Evolutionary conservation across 139 green algal species (phyloP), one percentile per base, ranked within the genome.

Genomic region (Auxenochlorella pyrenoidosa): DNA sequence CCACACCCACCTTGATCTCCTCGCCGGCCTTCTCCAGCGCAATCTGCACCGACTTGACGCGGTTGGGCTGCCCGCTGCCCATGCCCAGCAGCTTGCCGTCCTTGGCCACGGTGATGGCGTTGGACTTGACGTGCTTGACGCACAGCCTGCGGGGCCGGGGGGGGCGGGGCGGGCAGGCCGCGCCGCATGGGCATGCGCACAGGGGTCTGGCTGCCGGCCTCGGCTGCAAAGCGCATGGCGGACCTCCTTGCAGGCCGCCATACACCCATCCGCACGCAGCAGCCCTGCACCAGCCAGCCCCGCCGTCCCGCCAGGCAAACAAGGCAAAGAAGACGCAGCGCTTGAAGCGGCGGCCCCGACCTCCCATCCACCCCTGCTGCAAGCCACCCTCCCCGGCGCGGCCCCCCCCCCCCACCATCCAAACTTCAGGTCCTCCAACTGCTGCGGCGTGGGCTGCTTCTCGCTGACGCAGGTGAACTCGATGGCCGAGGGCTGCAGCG

Each of bases 71-170:
- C n/a, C 98, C 98, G 66, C 89, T 96, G 86, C 98, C 98, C 98
- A 99, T 99, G 77, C 98, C 98, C 89, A 99, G 93, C 87, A 99
- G 92, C 82, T 93, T 89, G 30, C 89, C 87, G 54, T 94, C 95
- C 94, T 99, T 99, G 75, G 96, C 98, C 34, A 99, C 93, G 0
- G 97, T 98, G 90, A 99, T 99, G 86, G 98, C 98, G 88, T 99
- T 99, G 90, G 89, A 96, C 95, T 99, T 99, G 66, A 99, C 98
- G 86, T 99, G 98, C 96, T 99, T 99, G n/a, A 99, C 96, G 63
- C 90, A 93, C 28, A 86, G 89, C 98, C 80, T 85, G 80, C 63
- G 36, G 38, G 36, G 32, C 22, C 15, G 13, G 28, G 13, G 38
- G 3, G 72, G 41, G 30, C 21, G 43, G 18, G 16, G 44, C 26